Base-by-base conservation (phyloP, 2,329 filamentous ascomycete species). In the Colletotrichum sp. region DNA sequence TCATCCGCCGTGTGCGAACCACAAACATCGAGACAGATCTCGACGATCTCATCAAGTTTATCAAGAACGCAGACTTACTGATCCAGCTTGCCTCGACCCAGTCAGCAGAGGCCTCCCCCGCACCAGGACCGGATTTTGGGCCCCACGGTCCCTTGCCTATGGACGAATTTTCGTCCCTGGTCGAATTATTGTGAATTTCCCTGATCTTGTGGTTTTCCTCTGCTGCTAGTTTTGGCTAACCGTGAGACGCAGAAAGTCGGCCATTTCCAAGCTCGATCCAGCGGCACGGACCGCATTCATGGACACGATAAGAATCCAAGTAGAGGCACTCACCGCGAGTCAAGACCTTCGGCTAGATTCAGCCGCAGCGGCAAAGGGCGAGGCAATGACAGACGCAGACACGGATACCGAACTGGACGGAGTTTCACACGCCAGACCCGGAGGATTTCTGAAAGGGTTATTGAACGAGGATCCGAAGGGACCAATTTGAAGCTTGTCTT, bases 1-100 rank as follows among this genome's bases (percentile, higher is more conserved):
- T 78, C n/a, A 67, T 78, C 6, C 69, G 75, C 10, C 71, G 77
- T 3, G 66, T 78, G 52, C 77, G 77, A 10, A 75, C 38, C 15
- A 26, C 72, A n/a, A 76, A 77, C 7, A 55, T 75, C 4, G 43
- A 72, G 3, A 72, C 71, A 9, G 77, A 73, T 8, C 65, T 78
- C 2, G 77, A 69, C 10, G 70, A 77, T 9, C 66, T 78, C 4
- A 34, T 78, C 62, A 75, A 70, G 32, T 76, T 78, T 24, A 77
- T 78, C n/a, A 77, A 76, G 4, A 70, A 75, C 32, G 77, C 75
- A n/a, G 77, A 78, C 48, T 15, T 78, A 13, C n/a, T 76, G 67
- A 73, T 76, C 24, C 65, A 74, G 18, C 66, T 76, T 15, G 66
- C 74, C 71, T 73, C 73, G 6, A 36, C 26, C 34, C 30, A 52